Conservation (phyloP, 371 early-diverging fungal species). For the Actinomortierella wolfii region DNA sequence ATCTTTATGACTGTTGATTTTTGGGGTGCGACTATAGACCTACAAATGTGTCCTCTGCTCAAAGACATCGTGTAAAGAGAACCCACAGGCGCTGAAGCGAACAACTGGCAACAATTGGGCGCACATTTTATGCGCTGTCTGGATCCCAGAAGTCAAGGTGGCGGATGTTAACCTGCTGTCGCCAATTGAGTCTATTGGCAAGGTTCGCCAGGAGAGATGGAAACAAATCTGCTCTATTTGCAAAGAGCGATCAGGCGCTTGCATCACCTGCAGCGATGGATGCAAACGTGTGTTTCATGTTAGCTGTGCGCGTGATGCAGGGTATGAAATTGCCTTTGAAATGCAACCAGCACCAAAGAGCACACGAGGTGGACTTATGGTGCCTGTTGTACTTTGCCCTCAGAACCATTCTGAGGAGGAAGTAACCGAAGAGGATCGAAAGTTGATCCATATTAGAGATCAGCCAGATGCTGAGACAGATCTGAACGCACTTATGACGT, state of each 20-base stretch:
- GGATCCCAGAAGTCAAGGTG: conserved; percentile 78
- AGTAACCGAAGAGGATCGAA: conserved; percentile 6
- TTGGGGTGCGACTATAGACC: no score
- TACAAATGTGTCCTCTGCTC: conserved; percentile 70
- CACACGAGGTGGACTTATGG: conserved; percentile 51
- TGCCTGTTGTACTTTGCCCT: conserved; percentile 59
- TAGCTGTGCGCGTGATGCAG: conserved; percentile 54
- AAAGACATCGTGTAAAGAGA: conserved; percentile 22
- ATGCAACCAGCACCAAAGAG: conserved; percentile 45
- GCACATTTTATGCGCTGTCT: conserved; percentile 89
- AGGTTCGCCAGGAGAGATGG: conserved; percentile 70
- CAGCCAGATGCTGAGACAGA: conserved; percentile 37
- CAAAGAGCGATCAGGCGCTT: conserved; percentile 50
- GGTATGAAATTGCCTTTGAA: conserved; percentile 53
- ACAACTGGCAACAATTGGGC: conserved; percentile 92
- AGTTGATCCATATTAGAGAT: conserved; percentile 38
- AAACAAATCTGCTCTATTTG: conserved; percentile 58
- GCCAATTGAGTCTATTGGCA: conserved; percentile 78
- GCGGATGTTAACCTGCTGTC: conserved; percentile 68
- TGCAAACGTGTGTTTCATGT: conserved; percentile 61
- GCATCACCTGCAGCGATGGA: conserved; percentile 48
- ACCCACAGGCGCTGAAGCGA: conserved; percentile 77
- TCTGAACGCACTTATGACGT: conserved; percentile 36
- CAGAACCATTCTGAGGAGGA: conserved; percentile 34
- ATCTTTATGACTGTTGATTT: no score